Conservation (phyloP, 805 yeast genomes). For the Saccharomycopsis guyanensis region DNA sequence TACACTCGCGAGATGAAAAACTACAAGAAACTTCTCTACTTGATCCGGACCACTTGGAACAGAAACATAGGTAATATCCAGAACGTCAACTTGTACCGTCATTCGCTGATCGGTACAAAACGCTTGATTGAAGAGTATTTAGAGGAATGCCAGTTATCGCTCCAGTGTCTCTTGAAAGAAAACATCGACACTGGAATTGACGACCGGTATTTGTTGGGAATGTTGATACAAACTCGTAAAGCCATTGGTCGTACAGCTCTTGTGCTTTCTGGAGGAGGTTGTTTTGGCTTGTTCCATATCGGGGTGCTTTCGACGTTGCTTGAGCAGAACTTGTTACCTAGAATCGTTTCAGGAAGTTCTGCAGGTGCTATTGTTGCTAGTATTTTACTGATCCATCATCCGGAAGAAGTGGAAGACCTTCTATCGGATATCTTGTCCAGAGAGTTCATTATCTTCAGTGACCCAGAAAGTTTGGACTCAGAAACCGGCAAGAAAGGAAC, state of each 20-base stretch:
- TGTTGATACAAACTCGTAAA: constrained; percentile 79
- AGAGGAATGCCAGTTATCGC: constrained; percentile 58
- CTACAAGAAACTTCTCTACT: constrained; percentile 53
- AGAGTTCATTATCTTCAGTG: constrained; percentile 51
- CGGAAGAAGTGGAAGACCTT: constrained; percentile 56
- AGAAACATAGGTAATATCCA: constrained; percentile 86
- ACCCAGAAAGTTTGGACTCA: constrained; percentile 29
- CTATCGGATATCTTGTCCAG: constrained; percentile 39
- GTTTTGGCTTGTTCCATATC: constrained; percentile 86
- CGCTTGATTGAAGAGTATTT: constrained; percentile 74
- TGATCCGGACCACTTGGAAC: constrained; percentile 77
- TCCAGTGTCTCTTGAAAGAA: constrained; percentile 23
- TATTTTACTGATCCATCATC: constrained; percentile 71
- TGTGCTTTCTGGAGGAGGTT: constrained; percentile 93
- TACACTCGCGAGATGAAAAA: constrained; percentile 52
- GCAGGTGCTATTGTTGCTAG: constrained; percentile 96
- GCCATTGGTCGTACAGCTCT: constrained; percentile 92
- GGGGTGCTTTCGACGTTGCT: constrained; percentile 81
- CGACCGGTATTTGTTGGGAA: constrained; percentile 63
- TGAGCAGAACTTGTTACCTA: constrained; percentile 70
- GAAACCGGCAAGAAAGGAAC: constrained; percentile 36
- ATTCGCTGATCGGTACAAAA: constrained; percentile 83
- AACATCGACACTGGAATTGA: constrained; percentile 36
- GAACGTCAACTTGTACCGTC: constrained; percentile 65
- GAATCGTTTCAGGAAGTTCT: constrained; percentile 86